A percentile compares a stretch with the other conserved stretches of the same genome.
Evolutionary conservation across 192 early-diverging fungal genomes (phyloP).

Genomic region (Dimargaris verticillata): DNA sequence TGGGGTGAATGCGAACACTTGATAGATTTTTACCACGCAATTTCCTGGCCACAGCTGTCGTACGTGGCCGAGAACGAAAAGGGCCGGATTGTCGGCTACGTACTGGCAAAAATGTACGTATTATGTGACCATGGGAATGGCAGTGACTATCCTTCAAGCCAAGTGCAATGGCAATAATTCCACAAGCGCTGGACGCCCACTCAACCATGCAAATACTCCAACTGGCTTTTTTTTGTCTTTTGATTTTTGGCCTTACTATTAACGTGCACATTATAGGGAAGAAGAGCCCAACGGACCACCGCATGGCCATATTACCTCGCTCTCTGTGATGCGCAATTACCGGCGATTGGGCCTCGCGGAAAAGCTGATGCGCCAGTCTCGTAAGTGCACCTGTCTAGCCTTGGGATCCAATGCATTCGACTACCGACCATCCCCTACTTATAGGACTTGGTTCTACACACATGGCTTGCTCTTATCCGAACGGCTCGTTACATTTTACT

Average conservation of each 20-base stretch:
- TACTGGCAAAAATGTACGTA: constrained; percentile 76
- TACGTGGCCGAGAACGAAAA: constrained; percentile 87
- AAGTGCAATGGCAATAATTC: too few species aligned
- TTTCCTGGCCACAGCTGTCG: constrained; percentile 83
- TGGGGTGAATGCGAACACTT: too few species aligned
- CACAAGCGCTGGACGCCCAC: too few species aligned
- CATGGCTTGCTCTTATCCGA: too few species aligned
- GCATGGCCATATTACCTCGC: constrained; percentile 92
- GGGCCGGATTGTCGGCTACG: constrained; percentile 90
- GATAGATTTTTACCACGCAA: constrained; percentile 57
- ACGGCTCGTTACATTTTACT: too few species aligned
- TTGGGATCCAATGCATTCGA: too few species aligned
- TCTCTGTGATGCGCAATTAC: constrained; percentile 93
- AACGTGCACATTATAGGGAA: constrained; percentile 40
- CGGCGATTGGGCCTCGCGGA: constrained; percentile 91
- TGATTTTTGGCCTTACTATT: neutral
- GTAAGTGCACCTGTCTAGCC: constrained; percentile 23
- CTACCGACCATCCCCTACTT: too few species aligned
- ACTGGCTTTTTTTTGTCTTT: constrained; percentile 9
- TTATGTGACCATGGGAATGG: neutral
- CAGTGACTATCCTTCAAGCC: too few species aligned
- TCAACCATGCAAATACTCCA: too few species aligned
- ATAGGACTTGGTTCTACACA: too few species aligned
- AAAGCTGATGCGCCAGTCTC: constrained; percentile 87
- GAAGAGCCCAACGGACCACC: constrained; percentile 54